Evolutionary conservation across 2,329 filamentous ascomycete genomes (phyloP), one percentile per base, ranked within the genome.

Genomic region (Berkeleyomyces basicola): DNA sequence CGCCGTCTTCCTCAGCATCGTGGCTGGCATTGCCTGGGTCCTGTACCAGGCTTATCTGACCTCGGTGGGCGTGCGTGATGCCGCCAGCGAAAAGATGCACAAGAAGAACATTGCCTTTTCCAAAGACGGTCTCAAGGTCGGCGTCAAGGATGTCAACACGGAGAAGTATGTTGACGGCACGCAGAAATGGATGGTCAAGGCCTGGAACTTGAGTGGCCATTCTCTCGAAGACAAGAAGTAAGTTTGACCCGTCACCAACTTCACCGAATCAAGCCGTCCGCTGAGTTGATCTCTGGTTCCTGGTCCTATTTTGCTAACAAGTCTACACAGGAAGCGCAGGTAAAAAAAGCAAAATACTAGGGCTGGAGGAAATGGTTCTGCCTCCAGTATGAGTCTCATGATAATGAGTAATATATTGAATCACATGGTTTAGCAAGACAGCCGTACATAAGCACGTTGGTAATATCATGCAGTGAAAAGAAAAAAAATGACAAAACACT

Each of bases 121-220:
- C 46, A 88, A 87, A 71, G 87, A 90, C 63, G 87, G 87, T 62
- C 74, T 88, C 65, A 81, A 82, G 65, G 85, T 91, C 53, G 84
- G 84, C 58, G 80, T 91, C 65, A 86, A 85, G 73, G 78, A 88
- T 65, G 73, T 86, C 59, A 78, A 79, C 67, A 79, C 81, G 61
- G 87, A 90, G 74, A 81, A 80, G 58, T 88, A 89, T 70, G 82
- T 88, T 68, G 87, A 90, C 68, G 78, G 77, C 69, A 90, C 87
- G 16, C 87, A 91, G 75, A 82, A 78, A 67, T 82, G 79, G 73
- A 73, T 85, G 61, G 82, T 85, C 63, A 85, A 84, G 73, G 82
- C 82, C 1, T 86, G 82, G 82, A 84, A 85, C 68, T 69, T 84
- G 63, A 76, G 76, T 66, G 74, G 73, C 36, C 68, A 71, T 60